phyloP scores from a whole-genome alignment of 2,329 filamentous ascomycete species.

The Cucurbitaria berberidis region DNA sequence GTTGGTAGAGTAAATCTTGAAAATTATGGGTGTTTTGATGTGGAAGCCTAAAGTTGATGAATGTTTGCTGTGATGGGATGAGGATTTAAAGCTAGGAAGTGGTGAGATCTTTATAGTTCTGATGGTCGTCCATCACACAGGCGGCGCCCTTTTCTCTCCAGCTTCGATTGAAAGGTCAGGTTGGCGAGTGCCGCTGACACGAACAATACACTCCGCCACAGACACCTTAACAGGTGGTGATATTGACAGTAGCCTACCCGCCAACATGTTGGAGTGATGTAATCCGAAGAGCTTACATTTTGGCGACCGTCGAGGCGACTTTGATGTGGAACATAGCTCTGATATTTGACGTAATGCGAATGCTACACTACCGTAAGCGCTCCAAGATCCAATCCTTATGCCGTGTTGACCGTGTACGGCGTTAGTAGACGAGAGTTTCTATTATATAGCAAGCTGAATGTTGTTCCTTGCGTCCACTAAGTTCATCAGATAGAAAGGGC shows the following conservation, averaged over 20 bases:
- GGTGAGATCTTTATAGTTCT: neutral
- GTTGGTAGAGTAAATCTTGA: neutral
- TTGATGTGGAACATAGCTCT: neutral
- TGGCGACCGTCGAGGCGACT: neutral
- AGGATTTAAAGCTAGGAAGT: neutral
- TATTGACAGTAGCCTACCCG: neutral
- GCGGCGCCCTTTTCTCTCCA: neutral
- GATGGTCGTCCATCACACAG: neutral
- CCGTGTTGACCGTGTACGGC: neutral
- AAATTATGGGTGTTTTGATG: neutral
- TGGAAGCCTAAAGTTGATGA: neutral
- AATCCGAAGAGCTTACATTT: neutral
- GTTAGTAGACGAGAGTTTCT: too few species aligned
- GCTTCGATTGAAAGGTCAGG: neutral
- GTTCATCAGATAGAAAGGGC: neutral
- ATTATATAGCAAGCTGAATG: too few species aligned
- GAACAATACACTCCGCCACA: conserved; percentile 1
- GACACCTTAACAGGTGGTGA: neutral
- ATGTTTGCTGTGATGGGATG: neutral
- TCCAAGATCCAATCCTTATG: neutral
- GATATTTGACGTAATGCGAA: neutral
- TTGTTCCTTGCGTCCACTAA: too few species aligned
- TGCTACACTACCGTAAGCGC: neutral
- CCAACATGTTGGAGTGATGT: neutral
- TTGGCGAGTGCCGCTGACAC: conserved; percentile 1